Percentiles rank a stretch among this genome's conserved stretches.
phyloP scores from a whole-genome alignment of 2,329 filamentous ascomycete species.

The Rugonectria rugulosa region DNA sequence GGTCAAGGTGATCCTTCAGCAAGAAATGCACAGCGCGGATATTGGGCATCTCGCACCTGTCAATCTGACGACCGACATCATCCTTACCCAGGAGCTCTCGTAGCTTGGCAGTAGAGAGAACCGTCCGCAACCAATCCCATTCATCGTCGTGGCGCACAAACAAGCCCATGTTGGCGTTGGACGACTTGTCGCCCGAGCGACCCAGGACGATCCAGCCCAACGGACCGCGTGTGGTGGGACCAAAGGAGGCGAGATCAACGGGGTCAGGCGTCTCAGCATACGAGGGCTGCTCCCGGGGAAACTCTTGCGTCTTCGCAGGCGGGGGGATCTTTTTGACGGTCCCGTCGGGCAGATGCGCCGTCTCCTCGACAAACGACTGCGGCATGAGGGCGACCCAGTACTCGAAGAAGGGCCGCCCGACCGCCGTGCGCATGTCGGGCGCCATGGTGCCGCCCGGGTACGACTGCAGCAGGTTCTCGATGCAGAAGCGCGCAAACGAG shows the following conservation, averaged over 20 bases:
- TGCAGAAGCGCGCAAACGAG: conserved; percentile 29
- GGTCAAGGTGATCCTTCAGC: conserved; percentile 54
- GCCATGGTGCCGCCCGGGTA: conserved; percentile 53
- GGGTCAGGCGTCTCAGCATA: conserved; percentile 29
- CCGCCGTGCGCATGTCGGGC: conserved; percentile 47
- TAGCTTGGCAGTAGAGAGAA: conserved; percentile 50
- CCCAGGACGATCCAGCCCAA: conserved; percentile 40
- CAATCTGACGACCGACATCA: conserved; percentile 46
- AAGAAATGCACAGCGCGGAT: conserved; percentile 47
- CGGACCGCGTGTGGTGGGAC: conserved; percentile 35
- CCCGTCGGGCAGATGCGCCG: conserved; percentile 23
- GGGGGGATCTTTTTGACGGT: conserved; percentile 25
- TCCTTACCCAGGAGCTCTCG: conserved; percentile 46
- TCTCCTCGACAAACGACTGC: conserved; percentile 30
- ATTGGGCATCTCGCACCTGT: conserved; percentile 52
- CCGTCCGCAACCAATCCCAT: conserved; percentile 51
- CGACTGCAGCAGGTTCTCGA: conserved; percentile 43
- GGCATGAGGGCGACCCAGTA: conserved; percentile 38
- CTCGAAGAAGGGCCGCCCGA: conserved; percentile 39
- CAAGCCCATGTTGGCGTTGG: conserved; percentile 52
- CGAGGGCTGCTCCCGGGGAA: conserved; percentile 26
- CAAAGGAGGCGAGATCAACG: conserved; percentile 23
- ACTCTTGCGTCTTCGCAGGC: conserved; percentile 11
- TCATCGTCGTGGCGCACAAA: conserved; percentile 53
- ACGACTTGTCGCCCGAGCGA: conserved; percentile 49